Evolutionary conservation across 495 filamentous ascomycete species (phyloP).

Genomic region (Xylaria venustula): DNA sequence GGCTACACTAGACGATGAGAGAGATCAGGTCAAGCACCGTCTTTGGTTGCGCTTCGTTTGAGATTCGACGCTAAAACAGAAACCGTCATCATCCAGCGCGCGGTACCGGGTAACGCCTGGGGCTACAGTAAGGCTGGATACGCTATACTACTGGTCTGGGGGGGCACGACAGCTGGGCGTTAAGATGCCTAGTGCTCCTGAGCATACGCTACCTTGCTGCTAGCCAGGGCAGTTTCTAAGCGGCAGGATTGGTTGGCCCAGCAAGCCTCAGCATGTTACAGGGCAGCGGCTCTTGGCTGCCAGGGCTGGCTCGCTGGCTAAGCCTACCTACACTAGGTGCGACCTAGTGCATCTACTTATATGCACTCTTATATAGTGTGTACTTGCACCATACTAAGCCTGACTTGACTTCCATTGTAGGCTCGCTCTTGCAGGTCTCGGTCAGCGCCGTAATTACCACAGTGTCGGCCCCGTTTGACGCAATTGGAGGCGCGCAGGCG

Average conservation of each 20-base stretch:
- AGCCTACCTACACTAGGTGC: neutral
- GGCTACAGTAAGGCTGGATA: neutral
- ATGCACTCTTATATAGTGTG: neutral
- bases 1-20: no score
- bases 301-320: neutral
- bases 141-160: neutral
- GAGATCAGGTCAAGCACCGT: no score
- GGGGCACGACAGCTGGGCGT: neutral
- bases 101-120: neutral
- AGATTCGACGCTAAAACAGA: slow-evolving; percentile 10
- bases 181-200: no score
- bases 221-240: no score
- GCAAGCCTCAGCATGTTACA: slow-evolving; percentile 6
- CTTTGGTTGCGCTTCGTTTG: slow-evolving; percentile 5
- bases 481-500: no score
- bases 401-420: slow-evolving; percentile 10
- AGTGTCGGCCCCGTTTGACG: slow-evolving; percentile 6
- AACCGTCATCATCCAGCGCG: slow-evolving; percentile 1
- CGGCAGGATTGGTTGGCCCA: neutral
- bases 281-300: slow-evolving; percentile 3
- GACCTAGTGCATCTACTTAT: no score
- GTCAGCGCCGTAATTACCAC: slow-evolving; percentile 15
- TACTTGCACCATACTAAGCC: neutral
- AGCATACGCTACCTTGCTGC: no score
- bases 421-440: slow-evolving; percentile 7